Evolutionary conservation across 169 alveolate genomes (phyloP).

Genomic region (Toxoplasma gondii): DNA sequence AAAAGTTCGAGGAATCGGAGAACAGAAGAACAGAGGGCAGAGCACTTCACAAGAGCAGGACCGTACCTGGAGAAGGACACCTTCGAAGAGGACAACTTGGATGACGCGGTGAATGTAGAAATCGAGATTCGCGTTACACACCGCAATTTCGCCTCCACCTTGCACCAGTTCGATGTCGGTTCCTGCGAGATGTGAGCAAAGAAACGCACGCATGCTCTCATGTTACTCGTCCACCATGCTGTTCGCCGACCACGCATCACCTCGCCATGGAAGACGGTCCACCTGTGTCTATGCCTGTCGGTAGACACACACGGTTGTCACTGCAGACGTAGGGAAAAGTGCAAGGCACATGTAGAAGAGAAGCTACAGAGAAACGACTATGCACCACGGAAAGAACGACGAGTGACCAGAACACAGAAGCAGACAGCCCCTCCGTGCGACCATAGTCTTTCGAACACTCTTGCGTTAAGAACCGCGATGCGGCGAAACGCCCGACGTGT

Average conservation of each 20-base stretch:
- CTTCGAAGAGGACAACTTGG: conserved; percentile 53
- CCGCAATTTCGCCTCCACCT: conserved; percentile 26
- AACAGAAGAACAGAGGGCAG: neutral
- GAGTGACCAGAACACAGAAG: no score
- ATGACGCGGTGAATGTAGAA: conserved; percentile 61
- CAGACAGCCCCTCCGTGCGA: no score
- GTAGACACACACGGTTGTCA: neutral
- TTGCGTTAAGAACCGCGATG: no score
- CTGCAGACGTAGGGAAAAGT: neutral
- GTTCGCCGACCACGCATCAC: neutral
- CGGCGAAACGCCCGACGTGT: no score
- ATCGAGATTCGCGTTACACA: conserved; percentile 54
- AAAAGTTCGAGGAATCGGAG: neutral
- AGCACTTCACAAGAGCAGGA: neutral
- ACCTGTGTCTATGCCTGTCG: neutral
- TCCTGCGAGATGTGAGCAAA: neutral
- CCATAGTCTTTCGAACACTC: no score
- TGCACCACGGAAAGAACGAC: no score
- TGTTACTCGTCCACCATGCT: neutral
- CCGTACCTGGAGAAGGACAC: conserved; percentile 63
- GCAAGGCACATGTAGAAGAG: no score
- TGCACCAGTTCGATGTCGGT: conserved; percentile 46
- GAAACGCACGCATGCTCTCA: neutral
- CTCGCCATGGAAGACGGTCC: neutral
- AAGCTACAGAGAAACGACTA: no score